Evolutionary conservation across 1,139 yeast genomes (phyloP), one percentile per base, ranked within the genome.

Genomic region (Blastobotrys buckinghamii): DNA sequence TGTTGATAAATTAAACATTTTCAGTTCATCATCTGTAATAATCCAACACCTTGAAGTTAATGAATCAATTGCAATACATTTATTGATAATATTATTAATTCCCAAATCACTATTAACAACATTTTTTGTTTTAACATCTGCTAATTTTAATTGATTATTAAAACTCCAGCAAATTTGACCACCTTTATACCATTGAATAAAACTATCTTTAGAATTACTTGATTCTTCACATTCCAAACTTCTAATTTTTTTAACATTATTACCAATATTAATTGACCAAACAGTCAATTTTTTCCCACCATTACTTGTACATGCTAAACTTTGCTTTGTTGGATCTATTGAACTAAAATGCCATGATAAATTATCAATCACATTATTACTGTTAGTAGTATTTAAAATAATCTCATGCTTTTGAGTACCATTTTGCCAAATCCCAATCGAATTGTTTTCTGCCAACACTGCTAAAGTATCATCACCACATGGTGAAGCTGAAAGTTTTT

Each of bases 341-440:
- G 34, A 45, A 22, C 48, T 45, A 22, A 45, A 45, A 39, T 45
- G 48, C 48, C 48, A 45, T 6, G 48, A 32, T 13, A 45, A 13
- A 7, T 39, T 22, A n/a, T 32, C 29, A 9, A 45, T 34, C 8
- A 27, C 15, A 43, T n/a, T 17, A 30, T 43, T 39, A 15, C 35
- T 39, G 9, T 10, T 29, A 29, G 6, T 29, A 29, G 3, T 29
- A 13, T 29, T 29, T 13, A 29, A 29, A 29, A 29, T 13, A 19
- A 39, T 26, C 6, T 37, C 17, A 22, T 45, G 48, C 12, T 39
- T 19, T 36, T 36, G 22, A 2, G 12, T 19, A 15, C 26, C 39
- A 26, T 36, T 24, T 27, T 26, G 42, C 16, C 24, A 24, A 24
- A 39, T 39, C 16, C 33, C 32, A 15, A 27, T 27, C 6, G 32